Evolutionary conservation across 441 rosid genomes (phyloP).

Genomic region (Gossypium aridum): DNA sequence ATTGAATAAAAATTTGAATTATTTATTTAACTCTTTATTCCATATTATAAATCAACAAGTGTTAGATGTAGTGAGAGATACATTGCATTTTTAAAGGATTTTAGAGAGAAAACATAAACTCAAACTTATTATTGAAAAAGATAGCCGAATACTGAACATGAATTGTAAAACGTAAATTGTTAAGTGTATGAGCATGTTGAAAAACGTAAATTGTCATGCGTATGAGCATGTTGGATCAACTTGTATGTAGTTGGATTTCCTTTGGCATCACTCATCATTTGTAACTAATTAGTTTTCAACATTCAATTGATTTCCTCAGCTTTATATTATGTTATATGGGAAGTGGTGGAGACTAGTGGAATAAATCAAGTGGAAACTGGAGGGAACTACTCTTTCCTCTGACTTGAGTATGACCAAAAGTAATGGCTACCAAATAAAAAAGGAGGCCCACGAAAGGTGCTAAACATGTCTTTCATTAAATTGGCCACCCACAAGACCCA

Average conservation of each 20-base stretch:
- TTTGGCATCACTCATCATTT: background rate
- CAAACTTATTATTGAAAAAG: too few relatives aligned
- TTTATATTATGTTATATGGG: background rate
- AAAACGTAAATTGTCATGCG: too few relatives aligned
- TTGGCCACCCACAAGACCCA: background rate
- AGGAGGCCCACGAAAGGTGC: background rate
- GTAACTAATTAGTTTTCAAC: background rate
- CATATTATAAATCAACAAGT: too few relatives aligned
- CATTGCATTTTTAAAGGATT: too few relatives aligned
- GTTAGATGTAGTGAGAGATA: too few relatives aligned
- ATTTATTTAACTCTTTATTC: too few relatives aligned
- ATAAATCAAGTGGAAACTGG: background rate
- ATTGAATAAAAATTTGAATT: too few relatives aligned
- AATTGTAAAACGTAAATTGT: too few relatives aligned
- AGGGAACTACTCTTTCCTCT: background rate
- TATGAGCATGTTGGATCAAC: conserved; percentile 5
- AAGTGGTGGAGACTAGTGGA: background rate
- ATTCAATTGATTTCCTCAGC: background rate
- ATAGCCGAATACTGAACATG: too few relatives aligned
- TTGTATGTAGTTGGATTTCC: background rate
- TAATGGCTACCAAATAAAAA: background rate
- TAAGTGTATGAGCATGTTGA: too few relatives aligned
- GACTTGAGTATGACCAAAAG: background rate
- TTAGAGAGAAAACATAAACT: too few relatives aligned
- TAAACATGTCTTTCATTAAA: background rate